Conservation (phyloP, 176 grass and related monocot genomes). For the Poa annua region DNA sequence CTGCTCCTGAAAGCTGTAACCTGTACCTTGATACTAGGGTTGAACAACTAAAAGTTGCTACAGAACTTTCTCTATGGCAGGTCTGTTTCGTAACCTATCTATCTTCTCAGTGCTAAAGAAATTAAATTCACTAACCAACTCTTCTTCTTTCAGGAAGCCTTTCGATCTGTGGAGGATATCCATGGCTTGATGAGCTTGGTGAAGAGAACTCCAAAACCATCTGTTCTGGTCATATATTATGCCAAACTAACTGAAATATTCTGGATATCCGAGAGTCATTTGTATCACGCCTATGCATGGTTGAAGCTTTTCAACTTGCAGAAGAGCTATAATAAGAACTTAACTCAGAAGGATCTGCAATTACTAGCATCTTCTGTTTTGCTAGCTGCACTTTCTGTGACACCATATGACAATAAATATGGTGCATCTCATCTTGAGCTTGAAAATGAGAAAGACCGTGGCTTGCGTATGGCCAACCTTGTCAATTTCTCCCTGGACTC, state of each 20-base stretch:
- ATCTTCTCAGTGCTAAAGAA: neutral
- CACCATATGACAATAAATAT: slow-evolving; percentile 83
- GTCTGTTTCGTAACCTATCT: slow-evolving; percentile 41
- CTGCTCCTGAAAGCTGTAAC: slow-evolving; percentile 74
- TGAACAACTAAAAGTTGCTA: slow-evolving; percentile 92
- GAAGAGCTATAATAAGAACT: slow-evolving; percentile 97
- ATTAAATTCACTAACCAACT: neutral
- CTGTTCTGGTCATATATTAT: slow-evolving; percentile 89
- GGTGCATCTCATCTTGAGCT: slow-evolving; percentile 84
- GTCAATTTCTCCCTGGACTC: slow-evolving; percentile 91
- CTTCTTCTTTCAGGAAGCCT: slow-evolving; percentile 78
- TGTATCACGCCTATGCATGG: slow-evolving; percentile 97
- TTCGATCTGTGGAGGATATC: slow-evolving; percentile 94
- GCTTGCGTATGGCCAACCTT: slow-evolving; percentile 75
- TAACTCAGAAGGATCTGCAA: slow-evolving; percentile 90
- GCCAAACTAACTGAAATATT: slow-evolving; percentile 96
- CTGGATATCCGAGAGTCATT: slow-evolving; percentile 86
- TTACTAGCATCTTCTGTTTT: slow-evolving; percentile 93
- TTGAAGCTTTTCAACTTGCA: slow-evolving; percentile 93
- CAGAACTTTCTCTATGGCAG: slow-evolving; percentile 93
- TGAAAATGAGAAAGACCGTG: slow-evolving; percentile 93
- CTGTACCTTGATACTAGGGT: slow-evolving; percentile 90
- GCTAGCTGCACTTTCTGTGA: slow-evolving; percentile 79
- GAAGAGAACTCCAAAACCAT: slow-evolving; percentile 93
- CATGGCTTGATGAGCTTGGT: slow-evolving; percentile 94